Base-by-base conservation (phyloP, 2,329 filamentous ascomycete species). In the Pseudogymnoascus sp. region DNA sequence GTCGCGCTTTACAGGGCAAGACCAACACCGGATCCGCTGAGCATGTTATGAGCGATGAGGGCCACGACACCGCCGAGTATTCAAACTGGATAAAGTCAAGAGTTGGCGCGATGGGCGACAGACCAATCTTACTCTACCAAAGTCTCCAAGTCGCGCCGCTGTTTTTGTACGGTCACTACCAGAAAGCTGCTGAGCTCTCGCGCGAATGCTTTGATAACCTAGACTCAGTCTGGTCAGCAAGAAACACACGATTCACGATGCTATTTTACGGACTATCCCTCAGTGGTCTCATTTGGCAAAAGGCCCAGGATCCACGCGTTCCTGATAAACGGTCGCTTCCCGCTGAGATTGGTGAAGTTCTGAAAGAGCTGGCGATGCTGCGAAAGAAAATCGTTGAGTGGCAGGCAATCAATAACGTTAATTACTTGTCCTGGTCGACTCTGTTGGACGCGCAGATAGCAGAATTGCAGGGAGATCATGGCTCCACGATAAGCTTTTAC, bases 1-100 rank as follows among this genome's bases (percentile, higher is more conserved):
- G 81, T 60, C 83, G 88, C 59, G 87, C 90, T 21, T 75, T 92
- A 18, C 88, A 91, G 71, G 90, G 90, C 62, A 92, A 91, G 73
- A 92, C 90, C 0, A 75, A 75, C 2, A 73, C 76, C 10, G 76
- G 81, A 8, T 64, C 67, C 18, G 61, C 73, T 3, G 70, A 78
- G 0, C 77, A 81, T 16, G 79, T 92, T 10, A 82, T 92, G 77
- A 83, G 80, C 42, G 89, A 92, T 67, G 78, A 84, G n/a, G 79
- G 84, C 50, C 89, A 92, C 69, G 80, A 83, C 63, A 79, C 83
- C 1, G 67, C 73, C 1, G 73, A 74, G 1, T 88, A 88, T 74
- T 86, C 80, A 80, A 80, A 74, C 56, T 90, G 84, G 84, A 75
- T 81, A 61, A 75, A 65, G 70, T 76, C 72, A 38, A 82, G 75